A percentile compares a stretch with the other conserved stretches of the same genome.
Conservation (phyloP, 106 monocot species). For the Triglochin maritima region DNA sequence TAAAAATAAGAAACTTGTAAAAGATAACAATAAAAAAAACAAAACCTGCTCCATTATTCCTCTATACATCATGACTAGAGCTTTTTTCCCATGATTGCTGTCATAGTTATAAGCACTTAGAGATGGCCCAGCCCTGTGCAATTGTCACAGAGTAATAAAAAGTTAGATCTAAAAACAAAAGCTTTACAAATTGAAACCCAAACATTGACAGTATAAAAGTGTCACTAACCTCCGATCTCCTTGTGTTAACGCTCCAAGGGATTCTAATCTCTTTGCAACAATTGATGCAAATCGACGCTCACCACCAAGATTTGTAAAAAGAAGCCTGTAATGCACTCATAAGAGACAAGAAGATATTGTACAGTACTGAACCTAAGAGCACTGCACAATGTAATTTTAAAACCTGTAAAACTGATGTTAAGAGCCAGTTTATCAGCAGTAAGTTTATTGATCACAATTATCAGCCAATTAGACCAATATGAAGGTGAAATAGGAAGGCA, state of each 20-base stretch:
- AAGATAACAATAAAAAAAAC: constrained; percentile 3
- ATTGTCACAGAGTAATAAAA: background rate
- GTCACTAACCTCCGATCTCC: constrained; percentile 82
- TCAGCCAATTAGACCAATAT: too few species aligned
- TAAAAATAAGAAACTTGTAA: background rate
- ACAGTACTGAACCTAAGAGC: too few species aligned
- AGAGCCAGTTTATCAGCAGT: too few species aligned
- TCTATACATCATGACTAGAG: constrained; percentile 71
- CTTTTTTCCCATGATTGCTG: constrained; percentile 77
- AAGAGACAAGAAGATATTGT: constrained; percentile 10
- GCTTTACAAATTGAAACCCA: background rate
- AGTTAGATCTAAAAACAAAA: background rate
- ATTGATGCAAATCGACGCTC: constrained; percentile 96
- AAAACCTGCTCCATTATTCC: constrained; percentile 97
- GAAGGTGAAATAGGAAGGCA: too few species aligned
- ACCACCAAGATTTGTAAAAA: constrained; percentile 98
- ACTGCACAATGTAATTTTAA: too few species aligned
- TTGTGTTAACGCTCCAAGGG: constrained; percentile 97
- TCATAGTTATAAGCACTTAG: constrained; percentile 94
- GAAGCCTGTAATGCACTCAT: constrained; percentile 45
- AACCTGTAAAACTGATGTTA: too few species aligned
- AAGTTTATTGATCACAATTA: too few species aligned
- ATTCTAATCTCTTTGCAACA: constrained; percentile 91
- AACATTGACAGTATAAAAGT: background rate
- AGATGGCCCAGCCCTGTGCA: constrained; percentile 73